Conservation (phyloP, 345 rosid species). For the Toxicodendron radicans region DNA sequence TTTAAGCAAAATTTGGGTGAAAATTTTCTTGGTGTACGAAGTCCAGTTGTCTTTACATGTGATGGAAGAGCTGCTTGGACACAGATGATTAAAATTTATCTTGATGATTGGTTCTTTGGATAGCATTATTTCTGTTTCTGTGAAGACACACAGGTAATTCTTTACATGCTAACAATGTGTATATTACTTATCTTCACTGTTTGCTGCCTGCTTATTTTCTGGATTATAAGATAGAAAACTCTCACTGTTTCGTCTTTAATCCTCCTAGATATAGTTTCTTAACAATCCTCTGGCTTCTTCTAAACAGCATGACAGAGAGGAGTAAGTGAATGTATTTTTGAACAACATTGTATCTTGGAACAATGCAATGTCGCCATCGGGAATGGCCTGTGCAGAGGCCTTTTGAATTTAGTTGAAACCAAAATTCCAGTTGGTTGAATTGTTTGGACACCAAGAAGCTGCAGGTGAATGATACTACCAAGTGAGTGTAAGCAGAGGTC, state of each 20-base stretch:
- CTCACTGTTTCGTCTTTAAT: not conserved
- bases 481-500: not conserved
- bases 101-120: not conserved
- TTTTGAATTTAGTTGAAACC: constrained; percentile 81
- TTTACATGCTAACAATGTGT: not conserved
- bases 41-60: not conserved
- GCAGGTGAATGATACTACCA: not conserved
- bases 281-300: constrained; percentile 1
- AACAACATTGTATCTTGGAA: constrained; percentile 90
- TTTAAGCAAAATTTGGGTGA: not conserved
- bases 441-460: not conserved
- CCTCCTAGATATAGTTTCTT: not conserved
- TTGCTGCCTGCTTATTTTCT: constrained; percentile 91
- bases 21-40: not conserved
- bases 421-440: constrained; percentile 71
- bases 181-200: constrained; percentile 3
- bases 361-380: constrained; percentile 42
- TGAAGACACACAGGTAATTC: not conserved
- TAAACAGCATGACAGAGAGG: constrained; percentile 65
- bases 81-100: not conserved
- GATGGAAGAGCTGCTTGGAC: not conserved
- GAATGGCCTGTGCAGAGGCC: constrained; percentile 85
- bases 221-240: constrained; percentile 68
- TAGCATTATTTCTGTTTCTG: not conserved
- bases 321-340: constrained; percentile 61